These are phyloP conservation scores for Suillus lakei DNA, from an alignment of 768 basidiomycete genomes.

Conservation along the genomic window DNA sequence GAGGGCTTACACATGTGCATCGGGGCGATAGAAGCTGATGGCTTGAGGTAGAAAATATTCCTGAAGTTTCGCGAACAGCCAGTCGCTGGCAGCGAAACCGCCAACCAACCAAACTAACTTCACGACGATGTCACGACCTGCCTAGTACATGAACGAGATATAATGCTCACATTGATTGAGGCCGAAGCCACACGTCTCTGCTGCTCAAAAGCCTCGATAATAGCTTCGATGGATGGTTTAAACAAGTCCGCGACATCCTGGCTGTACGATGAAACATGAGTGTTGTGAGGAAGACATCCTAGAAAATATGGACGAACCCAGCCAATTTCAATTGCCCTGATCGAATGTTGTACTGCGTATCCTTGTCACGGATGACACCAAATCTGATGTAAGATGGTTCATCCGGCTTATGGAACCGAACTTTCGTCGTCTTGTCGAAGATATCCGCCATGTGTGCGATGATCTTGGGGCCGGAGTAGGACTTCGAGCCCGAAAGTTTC, in stretches of 20 bases:
- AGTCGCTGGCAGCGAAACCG: conserved; percentile 50
- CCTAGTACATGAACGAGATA: neutral
- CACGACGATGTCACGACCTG: neutral
- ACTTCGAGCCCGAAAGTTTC: too few relatives aligned
- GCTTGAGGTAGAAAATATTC: conserved; percentile 35
- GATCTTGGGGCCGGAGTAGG: too few relatives aligned
- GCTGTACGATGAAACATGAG: conserved; percentile 20
- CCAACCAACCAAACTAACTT: conserved; percentile 48
- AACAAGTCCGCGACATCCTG: conserved; percentile 42
- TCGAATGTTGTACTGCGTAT: conserved; percentile 38
- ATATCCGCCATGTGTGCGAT: too few relatives aligned
- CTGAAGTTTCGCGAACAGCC: conserved; percentile 44
- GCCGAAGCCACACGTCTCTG: conserved; percentile 26
- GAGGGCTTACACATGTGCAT: conserved; percentile 46
- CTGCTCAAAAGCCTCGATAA: conserved; percentile 33
- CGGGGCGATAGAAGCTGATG: conserved; percentile 46
- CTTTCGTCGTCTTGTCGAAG: conserved; percentile 41
- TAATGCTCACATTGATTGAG: conserved; percentile 29
- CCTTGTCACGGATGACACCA: conserved; percentile 39
- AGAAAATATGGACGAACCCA: conserved; percentile 28
- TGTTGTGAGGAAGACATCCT: neutral
- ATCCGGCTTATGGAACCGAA: conserved; percentile 40
- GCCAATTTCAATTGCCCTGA: conserved; percentile 41
- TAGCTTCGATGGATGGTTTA: conserved; percentile 39
- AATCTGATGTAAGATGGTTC: conserved; percentile 45